A percentile compares a stretch with the other conserved stretches of the same genome.
These are phyloP conservation scores for Penicillium robsamsonii DNA, from an alignment of 495 filamentous ascomycete genomes.

Conservation along the genomic window DNA sequence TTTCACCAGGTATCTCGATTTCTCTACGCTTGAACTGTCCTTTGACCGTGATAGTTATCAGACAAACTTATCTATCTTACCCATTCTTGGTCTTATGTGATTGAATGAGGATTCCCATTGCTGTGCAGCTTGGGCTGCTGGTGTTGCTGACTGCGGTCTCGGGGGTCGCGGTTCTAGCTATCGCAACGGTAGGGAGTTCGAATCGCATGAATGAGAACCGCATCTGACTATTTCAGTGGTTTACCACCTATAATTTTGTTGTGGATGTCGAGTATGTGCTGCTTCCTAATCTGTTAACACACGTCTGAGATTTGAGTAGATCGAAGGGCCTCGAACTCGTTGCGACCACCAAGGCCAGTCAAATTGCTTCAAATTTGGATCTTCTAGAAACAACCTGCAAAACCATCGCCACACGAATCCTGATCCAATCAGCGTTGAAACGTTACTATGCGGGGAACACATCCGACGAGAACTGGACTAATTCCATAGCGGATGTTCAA, in stretches of 20 bases:
- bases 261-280: slow-evolving; percentile 55
- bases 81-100: slow-evolving; percentile 1
- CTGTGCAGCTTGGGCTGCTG: slow-evolving; percentile 75
- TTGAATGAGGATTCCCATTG: slow-evolving; percentile 76
- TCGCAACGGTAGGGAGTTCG: slow-evolving; percentile 55
- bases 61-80: background rate
- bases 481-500: slow-evolving; percentile 55
- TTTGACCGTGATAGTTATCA: background rate
- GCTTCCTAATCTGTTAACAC: background rate
- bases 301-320: slow-evolving; percentile 21
- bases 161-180: slow-evolving; percentile 61
- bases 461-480: slow-evolving; percentile 53
- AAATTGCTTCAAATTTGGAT: slow-evolving; percentile 71
- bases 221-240: slow-evolving; percentile 46
- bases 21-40: background rate
- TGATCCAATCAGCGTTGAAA: slow-evolving; percentile 61
- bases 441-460: slow-evolving; percentile 60
- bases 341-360: slow-evolving; percentile 79
- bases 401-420: slow-evolving; percentile 63
- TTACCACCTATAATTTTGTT: slow-evolving; percentile 74
- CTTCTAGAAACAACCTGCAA: slow-evolving; percentile 68
- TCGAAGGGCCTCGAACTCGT: slow-evolving; percentile 64
- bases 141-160: slow-evolving; percentile 68
- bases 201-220: slow-evolving; percentile 26
- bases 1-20: background rate